Evolutionary conservation across 164 flowering plant species (phyloP).

Genomic region (Vitis labrusca): DNA sequence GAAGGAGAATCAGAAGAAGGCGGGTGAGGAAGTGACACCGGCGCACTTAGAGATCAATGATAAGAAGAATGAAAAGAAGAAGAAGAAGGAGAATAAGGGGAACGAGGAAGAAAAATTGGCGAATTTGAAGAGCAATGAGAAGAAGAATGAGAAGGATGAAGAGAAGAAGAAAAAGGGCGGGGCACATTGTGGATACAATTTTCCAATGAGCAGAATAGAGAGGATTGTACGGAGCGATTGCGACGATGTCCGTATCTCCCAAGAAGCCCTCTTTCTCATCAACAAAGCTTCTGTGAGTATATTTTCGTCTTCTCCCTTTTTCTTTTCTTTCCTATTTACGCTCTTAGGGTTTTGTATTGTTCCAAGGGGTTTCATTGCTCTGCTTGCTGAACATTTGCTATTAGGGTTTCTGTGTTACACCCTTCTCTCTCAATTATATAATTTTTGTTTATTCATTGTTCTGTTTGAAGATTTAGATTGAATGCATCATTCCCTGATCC

Average conservation of each 20-base stretch:
- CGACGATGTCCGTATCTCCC: conserved; percentile 33
- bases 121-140: neutral
- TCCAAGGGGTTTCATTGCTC: too few species aligned
- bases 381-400: too few species aligned
- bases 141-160: conserved; percentile 16
- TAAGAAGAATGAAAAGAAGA: neutral
- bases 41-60: too few species aligned
- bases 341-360: neutral
- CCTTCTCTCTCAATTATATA: too few species aligned
- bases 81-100: conserved; percentile 7
- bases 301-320: neutral
- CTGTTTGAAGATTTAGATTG: too few species aligned
- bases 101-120: neutral
- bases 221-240: conserved; percentile 47
- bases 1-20: too few species aligned
- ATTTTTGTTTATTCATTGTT: too few species aligned
- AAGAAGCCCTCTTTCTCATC: conserved; percentile 61
- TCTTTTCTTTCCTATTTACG: neutral
- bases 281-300: conserved; percentile 65
- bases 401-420: too few species aligned
- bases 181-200: conserved; percentile 1
- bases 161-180: conserved; percentile 9
- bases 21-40: too few species aligned
- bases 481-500: too few species aligned
- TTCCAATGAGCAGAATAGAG: conserved; percentile 55